These are phyloP conservation scores for Aspergillus steynii DNA, from an alignment of 495 filamentous ascomycete genomes.

Conservation along the genomic window DNA sequence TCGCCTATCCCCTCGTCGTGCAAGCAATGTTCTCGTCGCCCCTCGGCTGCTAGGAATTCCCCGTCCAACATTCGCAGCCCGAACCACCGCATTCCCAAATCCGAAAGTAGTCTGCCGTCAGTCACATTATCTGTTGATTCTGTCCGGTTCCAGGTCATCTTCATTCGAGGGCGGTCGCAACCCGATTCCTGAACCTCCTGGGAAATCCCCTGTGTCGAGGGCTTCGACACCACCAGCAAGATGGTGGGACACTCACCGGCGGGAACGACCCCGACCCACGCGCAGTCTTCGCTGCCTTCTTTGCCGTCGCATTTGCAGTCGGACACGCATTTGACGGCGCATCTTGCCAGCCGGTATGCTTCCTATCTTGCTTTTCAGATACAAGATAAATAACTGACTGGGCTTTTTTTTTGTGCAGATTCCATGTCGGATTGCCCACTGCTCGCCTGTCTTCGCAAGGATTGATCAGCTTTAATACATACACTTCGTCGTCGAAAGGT, in stretches of 20 bases:
- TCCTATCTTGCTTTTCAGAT: background rate
- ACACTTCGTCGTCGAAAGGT: slow-evolving; percentile 80
- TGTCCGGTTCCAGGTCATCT: background rate
- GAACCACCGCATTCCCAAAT: slow-evolving; percentile 22
- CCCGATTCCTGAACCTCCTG: background rate
- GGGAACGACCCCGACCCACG: slow-evolving; percentile 59
- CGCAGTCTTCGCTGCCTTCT: slow-evolving; percentile 85
- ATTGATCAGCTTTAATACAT: slow-evolving; percentile 88
- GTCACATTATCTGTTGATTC: background rate
- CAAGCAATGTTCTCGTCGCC: slow-evolving; percentile 18
- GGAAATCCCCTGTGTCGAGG: slow-evolving; percentile 21
- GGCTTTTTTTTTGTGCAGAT: slow-evolving; percentile 39
- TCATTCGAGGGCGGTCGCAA: background rate
- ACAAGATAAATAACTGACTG: background rate
- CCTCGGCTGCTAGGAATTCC: slow-evolving; percentile 17
- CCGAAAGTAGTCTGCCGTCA: background rate
- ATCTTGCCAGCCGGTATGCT: slow-evolving; percentile 80
- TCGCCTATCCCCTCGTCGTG: background rate
- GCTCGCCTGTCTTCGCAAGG: slow-evolving; percentile 88
- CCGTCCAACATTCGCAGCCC: slow-evolving; percentile 7
- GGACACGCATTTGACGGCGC: slow-evolving; percentile 92
- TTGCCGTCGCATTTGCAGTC: slow-evolving; percentile 91
- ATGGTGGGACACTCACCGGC: slow-evolving; percentile 41
- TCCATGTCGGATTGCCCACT: slow-evolving; percentile 85
- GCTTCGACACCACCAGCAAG: slow-evolving; percentile 17